Evolutionary conservation across 1,284 basidiomycete genomes (phyloP).

Genomic region (Ustilago shanxiensis): DNA sequence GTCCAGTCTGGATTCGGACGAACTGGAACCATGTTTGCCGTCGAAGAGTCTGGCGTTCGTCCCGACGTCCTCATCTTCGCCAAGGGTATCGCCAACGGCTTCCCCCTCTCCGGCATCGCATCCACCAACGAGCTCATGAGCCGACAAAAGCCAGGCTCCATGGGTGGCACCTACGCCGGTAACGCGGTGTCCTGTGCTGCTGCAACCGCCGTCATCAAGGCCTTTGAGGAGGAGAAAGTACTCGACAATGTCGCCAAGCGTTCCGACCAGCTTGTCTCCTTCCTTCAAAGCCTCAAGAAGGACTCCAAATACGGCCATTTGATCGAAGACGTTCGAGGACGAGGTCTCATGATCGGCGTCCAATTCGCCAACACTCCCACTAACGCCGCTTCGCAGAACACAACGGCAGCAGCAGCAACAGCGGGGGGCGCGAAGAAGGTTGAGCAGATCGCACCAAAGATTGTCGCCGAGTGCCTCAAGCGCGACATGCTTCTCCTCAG

Average conservation of each 20-base stretch:
- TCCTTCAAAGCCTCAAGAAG: conserved; percentile 48
- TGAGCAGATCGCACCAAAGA: conserved; percentile 53
- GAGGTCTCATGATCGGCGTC: conserved; percentile 67
- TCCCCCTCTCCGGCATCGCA: conserved; percentile 89
- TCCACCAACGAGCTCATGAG: conserved; percentile 86
- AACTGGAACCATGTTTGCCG: conserved; percentile 74
- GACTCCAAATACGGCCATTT: conserved; percentile 48
- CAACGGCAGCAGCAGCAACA: conserved; percentile 14
- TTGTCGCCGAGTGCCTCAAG: conserved; percentile 60
- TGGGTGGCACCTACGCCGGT: conserved; percentile 74
- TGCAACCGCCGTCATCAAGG: conserved; percentile 57
- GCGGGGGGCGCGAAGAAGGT: conserved; percentile 11
- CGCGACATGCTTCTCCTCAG: conserved; percentile 64
- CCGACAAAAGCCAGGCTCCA: conserved; percentile 81
- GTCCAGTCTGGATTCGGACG: conserved; percentile 80
- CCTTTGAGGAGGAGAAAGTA: conserved; percentile 61
- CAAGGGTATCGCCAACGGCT: conserved; percentile 94
- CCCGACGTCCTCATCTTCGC: conserved; percentile 92
- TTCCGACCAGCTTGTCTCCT: conserved; percentile 60
- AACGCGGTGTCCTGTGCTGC: conserved; percentile 67
- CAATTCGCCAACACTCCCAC: conserved; percentile 51
- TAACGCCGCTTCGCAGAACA: conserved; percentile 25
- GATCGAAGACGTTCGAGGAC: conserved; percentile 66
- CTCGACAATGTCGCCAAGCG: conserved; percentile 63
- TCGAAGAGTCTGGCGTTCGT: conserved; percentile 81